Base-by-base conservation (phyloP, 2,329 filamentous ascomycete genomes). In the Paraphoma chrysanthemicola region DNA sequence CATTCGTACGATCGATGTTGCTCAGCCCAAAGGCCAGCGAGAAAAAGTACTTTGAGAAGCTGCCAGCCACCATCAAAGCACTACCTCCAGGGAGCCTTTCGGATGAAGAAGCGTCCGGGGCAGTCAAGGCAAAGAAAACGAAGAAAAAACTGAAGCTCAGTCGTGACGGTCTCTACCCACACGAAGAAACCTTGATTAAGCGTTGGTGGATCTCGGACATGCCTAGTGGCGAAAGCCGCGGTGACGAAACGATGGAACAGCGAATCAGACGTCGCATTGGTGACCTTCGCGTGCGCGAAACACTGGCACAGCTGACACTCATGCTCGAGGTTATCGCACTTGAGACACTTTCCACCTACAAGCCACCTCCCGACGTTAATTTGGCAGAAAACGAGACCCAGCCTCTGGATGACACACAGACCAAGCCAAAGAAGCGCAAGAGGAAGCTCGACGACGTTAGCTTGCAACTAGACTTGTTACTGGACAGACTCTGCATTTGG, bases 401-500 rank as follows among this genome's bases (percentile, higher is more conserved):
- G 48, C 50, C 44, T 17, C 61, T 65, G 42, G 52, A 44, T 23
- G 60, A 62, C 46, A 47, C 54, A 2, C 62, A 61, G 44, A 28
- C 45, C 6, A 64, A 63, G 31, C 57, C 64, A 36, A 83, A 68
- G 71, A 82, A 63, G 64, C 70, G 70, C 7, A 79, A 78, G 60
- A 88, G 85, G 73, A 90, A 89, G 65, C 86, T 85, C 53, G 85
- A 89, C 62, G 87, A 92, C 64, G 78, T 91, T 6, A 82, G 83
- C 1, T 78, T 87, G 7, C 81, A 91, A 17, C 80, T 93, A 4
- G 91, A 94, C 68, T 81, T 92, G 0, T 85, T 93, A 49, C 85
- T 91, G 7, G 91, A 95, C 73, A 87, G 90, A 45, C 79, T 95
- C 23, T 92, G 89, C 67, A 95, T 95, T 57, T 94, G 91, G 91